Evolutionary conservation across 208 protist species (phyloP).

Genomic region (Trichomonas gallinae): DNA sequence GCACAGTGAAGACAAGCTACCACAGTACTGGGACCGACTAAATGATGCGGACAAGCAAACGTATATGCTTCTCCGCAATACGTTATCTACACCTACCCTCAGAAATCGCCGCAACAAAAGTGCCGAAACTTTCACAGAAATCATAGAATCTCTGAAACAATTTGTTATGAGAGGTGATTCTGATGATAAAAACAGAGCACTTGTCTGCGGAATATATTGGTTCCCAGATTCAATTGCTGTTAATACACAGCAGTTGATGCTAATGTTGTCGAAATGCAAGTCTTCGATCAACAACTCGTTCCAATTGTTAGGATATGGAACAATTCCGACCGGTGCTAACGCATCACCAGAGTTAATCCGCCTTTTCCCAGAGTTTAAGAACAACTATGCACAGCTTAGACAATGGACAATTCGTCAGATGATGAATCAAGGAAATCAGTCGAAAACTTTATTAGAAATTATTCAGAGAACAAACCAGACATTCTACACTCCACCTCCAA

Average conservation of each 20-base stretch:
- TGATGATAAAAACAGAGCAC: background rate
- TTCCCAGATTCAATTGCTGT: background rate
- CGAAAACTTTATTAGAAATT: background rate
- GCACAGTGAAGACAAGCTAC: background rate
- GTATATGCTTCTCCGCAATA: background rate
- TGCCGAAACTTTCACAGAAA: background rate
- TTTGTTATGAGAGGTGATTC: background rate
- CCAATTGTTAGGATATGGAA: background rate
- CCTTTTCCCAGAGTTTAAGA: background rate
- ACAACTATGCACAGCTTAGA: background rate
- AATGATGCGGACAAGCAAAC: background rate
- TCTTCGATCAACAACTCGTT: background rate
- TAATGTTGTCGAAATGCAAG: background rate
- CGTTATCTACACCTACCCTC: background rate
- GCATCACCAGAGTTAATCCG: background rate
- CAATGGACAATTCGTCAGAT: background rate
- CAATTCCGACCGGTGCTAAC: background rate
- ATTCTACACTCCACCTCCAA: background rate
- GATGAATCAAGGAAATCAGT: background rate
- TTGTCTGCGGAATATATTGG: conserved; percentile 10
- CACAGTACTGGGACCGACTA: background rate
- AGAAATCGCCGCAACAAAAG: background rate
- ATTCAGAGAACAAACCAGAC: background rate
- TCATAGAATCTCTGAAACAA: background rate
- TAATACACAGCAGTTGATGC: background rate